Evolutionary conservation across 495 filamentous ascomycete species (phyloP), one percentile per base, ranked within the genome.

Genomic region (Lentithecium fluviatile): DNA sequence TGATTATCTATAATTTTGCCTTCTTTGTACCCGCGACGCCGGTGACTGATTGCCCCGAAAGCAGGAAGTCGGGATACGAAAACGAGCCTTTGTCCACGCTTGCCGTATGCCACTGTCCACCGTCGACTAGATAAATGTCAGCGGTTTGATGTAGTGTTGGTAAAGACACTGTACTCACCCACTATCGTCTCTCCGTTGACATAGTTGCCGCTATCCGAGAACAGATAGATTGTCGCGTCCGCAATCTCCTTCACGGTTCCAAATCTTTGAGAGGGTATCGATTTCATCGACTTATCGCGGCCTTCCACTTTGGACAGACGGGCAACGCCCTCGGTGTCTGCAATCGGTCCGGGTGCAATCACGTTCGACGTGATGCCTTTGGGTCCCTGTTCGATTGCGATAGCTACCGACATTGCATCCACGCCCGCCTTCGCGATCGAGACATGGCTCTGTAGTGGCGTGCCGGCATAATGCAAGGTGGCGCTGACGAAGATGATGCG

Each of bases 201-300:
- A 69, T 88, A 97, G 67, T 84, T 91, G 2, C 88, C 92, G 0
- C 88, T 84, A 47, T 93, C 87, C 23, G 85, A 85, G 63, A 96
- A 91, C 21, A 96, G 73, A 64, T 83, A 97, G 0, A 97, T 85
- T 0, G 92, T 96, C 15, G 92, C 89, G 76, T 98, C 91, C 0
- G 92, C 88, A 68, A 98, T 92, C 66, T 98, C 93, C 56, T 85
- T 85, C 8, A 95, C 82, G 0, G 80, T 83, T n/a, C 93, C 94
- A 62, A 81, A 81, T 48, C 90, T 78, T 12, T 90, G 89, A 0
- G 87, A 71, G 0, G 94, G 94, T 20, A 88, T 73, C 6, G 24
- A 57, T 62, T 73, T 75, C 52, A 53, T 61, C 36, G 72, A 74
- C 8, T 58, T 49, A 20, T 75, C 64, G 5, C 69, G 61, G n/a